Percentiles rank a stretch among this genome's conserved stretches.
Evolutionary conservation across 225 moss, liverwort and hornwort genomes (phyloP).

Genomic region (Climacium dendroides): DNA sequence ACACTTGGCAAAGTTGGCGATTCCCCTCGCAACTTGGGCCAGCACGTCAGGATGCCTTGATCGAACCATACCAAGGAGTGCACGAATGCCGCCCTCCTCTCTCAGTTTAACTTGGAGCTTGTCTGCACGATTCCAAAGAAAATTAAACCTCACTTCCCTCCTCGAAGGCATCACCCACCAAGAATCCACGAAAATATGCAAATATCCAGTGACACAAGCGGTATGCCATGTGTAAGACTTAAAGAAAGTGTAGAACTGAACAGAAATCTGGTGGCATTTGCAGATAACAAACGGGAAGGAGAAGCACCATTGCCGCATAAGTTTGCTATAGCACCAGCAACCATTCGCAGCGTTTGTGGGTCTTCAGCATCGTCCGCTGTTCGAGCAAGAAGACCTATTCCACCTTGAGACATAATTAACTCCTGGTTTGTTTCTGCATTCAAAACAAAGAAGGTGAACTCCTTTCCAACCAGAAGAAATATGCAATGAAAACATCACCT

Average conservation of each 20-base stretch:
- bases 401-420: slow-evolving; percentile 95
- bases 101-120: slow-evolving; percentile 84
- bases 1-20: slow-evolving; percentile 94
- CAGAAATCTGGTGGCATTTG: not conserved
- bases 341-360: slow-evolving; percentile 92
- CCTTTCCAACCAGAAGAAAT: not conserved
- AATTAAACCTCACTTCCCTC: not conserved
- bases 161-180: not conserved
- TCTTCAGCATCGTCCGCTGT: slow-evolving; percentile 98
- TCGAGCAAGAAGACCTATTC: slow-evolving; percentile 80
- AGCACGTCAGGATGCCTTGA: slow-evolving; percentile 90
- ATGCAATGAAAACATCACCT: not conserved
- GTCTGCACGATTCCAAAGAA: slow-evolving; percentile 23
- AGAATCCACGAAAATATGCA: not conserved
- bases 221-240: not conserved
- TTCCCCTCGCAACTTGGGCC: slow-evolving; percentile 89
- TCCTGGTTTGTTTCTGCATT: slow-evolving; percentile 86
- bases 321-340: slow-evolving; percentile 92
- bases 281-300: not conserved
- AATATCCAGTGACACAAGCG: not conserved
- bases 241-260: not conserved
- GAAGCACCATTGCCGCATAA: slow-evolving; percentile 82
- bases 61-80: slow-evolving; percentile 90
- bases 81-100: slow-evolving; percentile 91
- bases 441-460: not conserved